Percentiles rank a stretch among this genome's conserved stretches.
Conservation (phyloP, 73 alveolate genomes). For the Paramecium biaurelia region DNA sequence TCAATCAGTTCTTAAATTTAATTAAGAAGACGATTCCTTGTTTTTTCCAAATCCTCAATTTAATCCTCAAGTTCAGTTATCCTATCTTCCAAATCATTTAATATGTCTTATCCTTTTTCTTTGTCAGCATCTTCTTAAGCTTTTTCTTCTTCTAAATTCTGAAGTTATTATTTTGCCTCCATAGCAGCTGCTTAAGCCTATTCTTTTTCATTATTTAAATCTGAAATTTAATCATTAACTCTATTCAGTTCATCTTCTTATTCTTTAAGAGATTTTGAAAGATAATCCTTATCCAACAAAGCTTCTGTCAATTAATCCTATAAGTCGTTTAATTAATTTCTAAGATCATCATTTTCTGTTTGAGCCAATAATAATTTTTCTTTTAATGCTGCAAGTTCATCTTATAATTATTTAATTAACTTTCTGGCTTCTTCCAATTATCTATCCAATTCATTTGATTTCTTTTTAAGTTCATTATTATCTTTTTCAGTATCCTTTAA, state of each 20-base stretch:
- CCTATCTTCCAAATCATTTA: slow-evolving; percentile 2
- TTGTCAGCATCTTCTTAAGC: neutral
- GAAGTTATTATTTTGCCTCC: neutral
- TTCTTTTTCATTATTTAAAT: neutral
- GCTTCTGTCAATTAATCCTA: slow-evolving; percentile 4
- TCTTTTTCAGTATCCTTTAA: slow-evolving; percentile 17
- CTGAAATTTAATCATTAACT: neutral
- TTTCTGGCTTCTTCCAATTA: neutral
- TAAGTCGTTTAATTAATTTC: neutral
- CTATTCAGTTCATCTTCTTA: neutral
- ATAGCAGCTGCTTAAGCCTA: slow-evolving; percentile 18
- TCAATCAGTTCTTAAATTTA: neutral
- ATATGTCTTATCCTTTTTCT: neutral
- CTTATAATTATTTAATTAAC: slow-evolving; percentile 5
- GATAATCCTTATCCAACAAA: neutral
- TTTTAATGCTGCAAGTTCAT: neutral
- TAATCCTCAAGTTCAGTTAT: neutral
- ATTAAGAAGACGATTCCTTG: neutral
- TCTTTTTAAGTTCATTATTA: neutral
- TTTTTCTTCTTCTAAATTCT: neutral
- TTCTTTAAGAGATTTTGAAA: neutral
- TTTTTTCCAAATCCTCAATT: neutral
- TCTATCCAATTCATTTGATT: neutral
- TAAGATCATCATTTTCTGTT: slow-evolving; percentile 11
- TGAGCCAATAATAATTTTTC: slow-evolving; percentile 14